A percentile compares a stretch with the other conserved stretches of the same genome.
These are phyloP conservation scores for Fomitopsis betulina DNA, from an alignment of 1,284 basidiomycete genomes.

Conservation along the genomic window DNA sequence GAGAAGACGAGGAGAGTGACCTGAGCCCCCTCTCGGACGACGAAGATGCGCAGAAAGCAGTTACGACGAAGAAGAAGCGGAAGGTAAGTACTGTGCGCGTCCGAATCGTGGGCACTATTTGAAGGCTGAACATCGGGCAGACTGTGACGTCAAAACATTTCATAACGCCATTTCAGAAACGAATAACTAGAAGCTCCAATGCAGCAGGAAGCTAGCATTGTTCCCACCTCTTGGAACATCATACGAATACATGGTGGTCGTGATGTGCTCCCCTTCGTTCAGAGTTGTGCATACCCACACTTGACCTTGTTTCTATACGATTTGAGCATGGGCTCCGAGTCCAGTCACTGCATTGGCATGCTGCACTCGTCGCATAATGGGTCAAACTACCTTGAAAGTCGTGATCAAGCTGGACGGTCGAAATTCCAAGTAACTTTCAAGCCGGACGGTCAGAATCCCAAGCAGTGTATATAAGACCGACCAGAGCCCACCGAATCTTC, in stretches of 20 bases:
- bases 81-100: conserved; percentile 11
- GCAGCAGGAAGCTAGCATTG: background rate
- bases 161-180: background rate
- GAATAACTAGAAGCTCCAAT: background rate
- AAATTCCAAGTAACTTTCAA: background rate
- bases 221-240: no score
- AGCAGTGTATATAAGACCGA: background rate
- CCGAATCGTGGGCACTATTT: background rate
- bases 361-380: background rate
- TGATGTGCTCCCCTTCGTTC: no score
- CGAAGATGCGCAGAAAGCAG: conserved; percentile 10
- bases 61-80: conserved; percentile 10
- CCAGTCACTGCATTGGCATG: background rate
- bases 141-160: background rate
- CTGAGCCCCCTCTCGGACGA: conserved; percentile 29
- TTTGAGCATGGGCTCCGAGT: no score
- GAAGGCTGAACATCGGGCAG: background rate
- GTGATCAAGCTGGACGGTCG: background rate
- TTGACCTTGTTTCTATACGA: no score
- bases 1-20: conserved; percentile 22
- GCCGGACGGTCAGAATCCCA: background rate
- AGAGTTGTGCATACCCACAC: no score
- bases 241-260: no score
- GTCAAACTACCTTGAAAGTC: background rate
- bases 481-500: background rate